A percentile compares a stretch with the other conserved stretches of the same genome.
Evolutionary conservation across 495 filamentous ascomycete genomes (phyloP).

Genomic region (Neurospora hispaniola): DNA sequence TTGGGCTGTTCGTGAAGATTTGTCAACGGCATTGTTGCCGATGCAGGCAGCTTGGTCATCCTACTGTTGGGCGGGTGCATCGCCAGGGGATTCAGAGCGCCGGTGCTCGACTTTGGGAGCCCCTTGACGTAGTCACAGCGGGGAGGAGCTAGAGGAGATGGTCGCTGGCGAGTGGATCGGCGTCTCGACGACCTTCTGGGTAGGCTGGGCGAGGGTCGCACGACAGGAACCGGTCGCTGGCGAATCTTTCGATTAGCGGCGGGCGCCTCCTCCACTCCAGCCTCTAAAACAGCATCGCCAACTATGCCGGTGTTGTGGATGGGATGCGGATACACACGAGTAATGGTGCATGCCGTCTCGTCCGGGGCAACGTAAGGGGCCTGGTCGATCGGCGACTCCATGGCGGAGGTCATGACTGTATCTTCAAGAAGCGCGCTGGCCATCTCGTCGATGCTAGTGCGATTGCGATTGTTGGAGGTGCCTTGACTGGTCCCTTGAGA

Average conservation of each 20-base stretch:
- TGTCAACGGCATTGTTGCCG: slow-evolving; percentile 6
- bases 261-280: background rate
- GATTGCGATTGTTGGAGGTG: slow-evolving; percentile 3
- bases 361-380: background rate
- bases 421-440: slow-evolving; percentile 22
- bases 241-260: background rate
- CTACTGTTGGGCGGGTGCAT: slow-evolving; percentile 7
- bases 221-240: background rate
- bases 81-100: slow-evolving; percentile 5
- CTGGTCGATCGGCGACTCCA: background rate
- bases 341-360: background rate
- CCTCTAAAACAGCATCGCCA: background rate
- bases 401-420: slow-evolving; percentile 4
- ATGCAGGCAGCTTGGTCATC: slow-evolving; percentile 1
- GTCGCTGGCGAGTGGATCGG: background rate
- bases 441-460: slow-evolving; percentile 23
- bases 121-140: background rate
- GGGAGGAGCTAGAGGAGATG: background rate
- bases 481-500: background rate
- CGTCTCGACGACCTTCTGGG: background rate
- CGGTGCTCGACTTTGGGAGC: slow-evolving; percentile 4
- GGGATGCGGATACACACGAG: background rate
- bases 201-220: slow-evolving; percentile 1
- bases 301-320: background rate
- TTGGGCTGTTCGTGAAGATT: background rate